phyloP scores from a whole-genome alignment of 768 basidiomycete species.

The Strobilomyces dryophilus region DNA sequence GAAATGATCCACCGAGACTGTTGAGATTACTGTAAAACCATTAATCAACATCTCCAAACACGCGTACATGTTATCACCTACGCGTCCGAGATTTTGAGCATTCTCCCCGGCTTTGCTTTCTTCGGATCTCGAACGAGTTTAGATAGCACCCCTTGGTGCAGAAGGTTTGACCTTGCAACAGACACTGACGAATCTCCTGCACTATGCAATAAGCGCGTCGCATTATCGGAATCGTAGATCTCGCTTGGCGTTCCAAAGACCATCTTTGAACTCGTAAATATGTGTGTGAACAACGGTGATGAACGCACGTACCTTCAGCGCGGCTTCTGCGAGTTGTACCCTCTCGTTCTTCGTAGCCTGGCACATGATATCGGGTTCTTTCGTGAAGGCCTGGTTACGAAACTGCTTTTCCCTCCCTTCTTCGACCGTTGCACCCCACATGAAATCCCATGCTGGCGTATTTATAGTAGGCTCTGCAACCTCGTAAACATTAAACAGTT shows the following conservation, averaged over 20 bases:
- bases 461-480: constrained; percentile 42
- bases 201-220: constrained; percentile 50
- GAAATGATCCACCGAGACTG: constrained; percentile 58
- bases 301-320: constrained; percentile 54
- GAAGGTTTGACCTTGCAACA: constrained; percentile 54
- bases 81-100: constrained; percentile 74
- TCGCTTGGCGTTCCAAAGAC: constrained; percentile 70
- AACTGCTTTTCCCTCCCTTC: constrained; percentile 72
- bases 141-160: constrained; percentile 62
- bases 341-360: constrained; percentile 30
- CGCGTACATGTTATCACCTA: constrained; percentile 18
- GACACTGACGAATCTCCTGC: constrained; percentile 55
- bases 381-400: constrained; percentile 52
- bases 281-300: neutral
- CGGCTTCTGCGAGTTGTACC: constrained; percentile 58
- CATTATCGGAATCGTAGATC: constrained; percentile 58
- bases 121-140: constrained; percentile 60
- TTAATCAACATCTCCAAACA: neutral
- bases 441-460: constrained; percentile 61
- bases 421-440: constrained; percentile 69
- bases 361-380: constrained; percentile 32
- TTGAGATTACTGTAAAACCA: constrained; percentile 54
- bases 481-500: constrained; percentile 45
- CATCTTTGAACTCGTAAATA: constrained; percentile 50
- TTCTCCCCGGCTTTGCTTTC: constrained; percentile 66